phyloP scores from a whole-genome alignment of 2,329 filamentous ascomycete species.

The Tolypocladium inflatum region DNA sequence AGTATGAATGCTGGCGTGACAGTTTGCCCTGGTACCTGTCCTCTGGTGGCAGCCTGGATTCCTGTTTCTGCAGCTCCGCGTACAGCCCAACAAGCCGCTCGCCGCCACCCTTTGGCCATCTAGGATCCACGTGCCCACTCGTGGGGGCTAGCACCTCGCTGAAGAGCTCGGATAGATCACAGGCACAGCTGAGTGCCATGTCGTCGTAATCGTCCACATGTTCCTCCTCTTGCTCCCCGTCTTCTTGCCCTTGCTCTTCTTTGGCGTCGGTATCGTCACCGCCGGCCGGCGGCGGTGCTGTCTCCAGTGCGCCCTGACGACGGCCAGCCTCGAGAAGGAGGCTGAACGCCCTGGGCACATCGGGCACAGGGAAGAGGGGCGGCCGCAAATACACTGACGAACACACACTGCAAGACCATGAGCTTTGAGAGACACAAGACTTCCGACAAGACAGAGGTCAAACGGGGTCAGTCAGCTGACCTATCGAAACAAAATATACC shows the following conservation, averaged over 20 bases:
- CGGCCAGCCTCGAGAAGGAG: background rate
- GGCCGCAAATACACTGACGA: background rate
- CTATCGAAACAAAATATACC: conserved; percentile 1
- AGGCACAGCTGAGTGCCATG: background rate
- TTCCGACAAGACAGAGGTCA: background rate
- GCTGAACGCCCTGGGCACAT: background rate
- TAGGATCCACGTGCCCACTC: too few species aligned
- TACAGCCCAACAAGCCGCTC: background rate
- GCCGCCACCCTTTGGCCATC: background rate
- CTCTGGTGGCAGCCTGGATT: background rate
- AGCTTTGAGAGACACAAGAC: background rate
- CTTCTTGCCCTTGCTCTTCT: too few species aligned
- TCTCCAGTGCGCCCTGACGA: too few species aligned
- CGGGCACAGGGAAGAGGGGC: background rate
- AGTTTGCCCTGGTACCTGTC: background rate
- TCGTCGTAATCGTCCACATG: background rate
- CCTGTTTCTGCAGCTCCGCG: background rate
- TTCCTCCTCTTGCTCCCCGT: background rate
- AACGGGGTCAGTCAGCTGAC: background rate
- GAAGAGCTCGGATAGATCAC: background rate
- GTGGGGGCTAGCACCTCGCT: background rate
- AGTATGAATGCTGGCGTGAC: background rate
- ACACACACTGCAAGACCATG: background rate
- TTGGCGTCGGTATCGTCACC: too few species aligned
- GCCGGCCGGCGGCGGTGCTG: too few species aligned